Conservation (phyloP, 129 eudicot genomes). For the Smallanthus sonchifolius region DNA sequence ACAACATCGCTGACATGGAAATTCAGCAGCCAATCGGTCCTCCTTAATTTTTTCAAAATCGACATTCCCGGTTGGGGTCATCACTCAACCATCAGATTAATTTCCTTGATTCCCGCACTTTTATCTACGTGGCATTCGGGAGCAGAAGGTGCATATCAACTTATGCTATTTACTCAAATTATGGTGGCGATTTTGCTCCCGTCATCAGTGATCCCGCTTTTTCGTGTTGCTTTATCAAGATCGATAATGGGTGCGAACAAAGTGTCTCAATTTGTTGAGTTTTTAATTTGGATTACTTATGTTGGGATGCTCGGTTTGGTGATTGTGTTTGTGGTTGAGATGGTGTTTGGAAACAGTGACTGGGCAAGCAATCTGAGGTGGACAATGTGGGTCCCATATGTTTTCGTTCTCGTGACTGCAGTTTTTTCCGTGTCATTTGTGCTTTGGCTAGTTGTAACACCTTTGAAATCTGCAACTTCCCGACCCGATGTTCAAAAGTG, state of each 20-base stretch:
- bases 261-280: slow-evolving; percentile 57
- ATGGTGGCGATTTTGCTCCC: slow-evolving; percentile 82
- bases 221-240: slow-evolving; percentile 71
- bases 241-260: slow-evolving; percentile 70
- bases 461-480: slow-evolving; percentile 57
- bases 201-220: slow-evolving; percentile 83
- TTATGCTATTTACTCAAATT: slow-evolving; percentile 67
- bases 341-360: slow-evolving; percentile 78
- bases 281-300: slow-evolving; percentile 43
- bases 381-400: slow-evolving; percentile 44
- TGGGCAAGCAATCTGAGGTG: slow-evolving; percentile 81
- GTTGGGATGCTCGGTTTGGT: slow-evolving; percentile 66
- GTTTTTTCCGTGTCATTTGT: slow-evolving; percentile 47
- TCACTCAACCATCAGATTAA: slow-evolving; percentile 63
- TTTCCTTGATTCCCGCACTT: slow-evolving; percentile 71
- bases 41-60: slow-evolving; percentile 53
- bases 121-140: slow-evolving; percentile 64
- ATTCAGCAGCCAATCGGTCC: slow-evolving; percentile 53
- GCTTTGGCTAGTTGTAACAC: slow-evolving; percentile 77
- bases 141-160: slow-evolving; percentile 83
- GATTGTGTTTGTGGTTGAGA: slow-evolving; percentile 65
- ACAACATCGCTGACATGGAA: slow-evolving; percentile 66
- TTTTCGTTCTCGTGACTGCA: slow-evolving; percentile 48
- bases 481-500: slow-evolving; percentile 36
- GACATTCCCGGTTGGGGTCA: slow-evolving; percentile 88